Percentiles rank a stretch among this genome's conserved stretches.
Conservation (phyloP, 805 yeast genomes). For the Monosporozyma aquatica region DNA sequence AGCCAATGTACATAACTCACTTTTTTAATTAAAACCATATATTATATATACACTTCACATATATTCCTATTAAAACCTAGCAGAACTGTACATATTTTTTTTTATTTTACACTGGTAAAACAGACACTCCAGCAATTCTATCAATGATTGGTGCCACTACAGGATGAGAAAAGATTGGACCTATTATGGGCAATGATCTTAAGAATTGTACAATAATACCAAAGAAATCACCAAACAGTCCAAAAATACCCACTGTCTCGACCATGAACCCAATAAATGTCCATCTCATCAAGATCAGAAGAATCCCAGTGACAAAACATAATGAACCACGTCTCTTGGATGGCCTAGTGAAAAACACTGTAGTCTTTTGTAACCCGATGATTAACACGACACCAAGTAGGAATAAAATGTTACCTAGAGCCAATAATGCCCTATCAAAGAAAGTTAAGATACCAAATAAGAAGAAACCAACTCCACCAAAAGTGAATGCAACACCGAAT, state of each 20-base stretch:
- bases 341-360: constrained; percentile 77
- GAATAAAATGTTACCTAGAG: constrained; percentile 77
- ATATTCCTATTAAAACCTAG: too few species aligned
- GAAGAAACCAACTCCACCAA: constrained; percentile 70
- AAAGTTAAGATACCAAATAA: constrained; percentile 74
- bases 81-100: constrained; percentile 1
- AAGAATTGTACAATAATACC: constrained; percentile 81
- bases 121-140: constrained; percentile 55
- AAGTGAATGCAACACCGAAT: constrained; percentile 87
- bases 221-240: constrained; percentile 87
- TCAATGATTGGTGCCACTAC: constrained; percentile 67
- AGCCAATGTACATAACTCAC: too few species aligned
- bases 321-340: constrained; percentile 79
- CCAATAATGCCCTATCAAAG: constrained; percentile 81
- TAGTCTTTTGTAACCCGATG: constrained; percentile 79
- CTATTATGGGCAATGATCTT: constrained; percentile 80
- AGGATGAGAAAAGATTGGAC: constrained; percentile 77
- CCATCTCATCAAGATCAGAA: constrained; percentile 63
- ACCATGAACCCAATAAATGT: constrained; percentile 78
- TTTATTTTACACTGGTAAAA: constrained; percentile 47
- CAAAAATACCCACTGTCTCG: constrained; percentile 83
- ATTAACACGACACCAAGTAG: constrained; percentile 75
- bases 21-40: too few species aligned
- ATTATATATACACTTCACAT: too few species aligned
- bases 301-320: constrained; percentile 67